These are phyloP conservation scores for Salvia splendens DNA, from an alignment of 257 asterid genomes.

Conservation along the genomic window DNA sequence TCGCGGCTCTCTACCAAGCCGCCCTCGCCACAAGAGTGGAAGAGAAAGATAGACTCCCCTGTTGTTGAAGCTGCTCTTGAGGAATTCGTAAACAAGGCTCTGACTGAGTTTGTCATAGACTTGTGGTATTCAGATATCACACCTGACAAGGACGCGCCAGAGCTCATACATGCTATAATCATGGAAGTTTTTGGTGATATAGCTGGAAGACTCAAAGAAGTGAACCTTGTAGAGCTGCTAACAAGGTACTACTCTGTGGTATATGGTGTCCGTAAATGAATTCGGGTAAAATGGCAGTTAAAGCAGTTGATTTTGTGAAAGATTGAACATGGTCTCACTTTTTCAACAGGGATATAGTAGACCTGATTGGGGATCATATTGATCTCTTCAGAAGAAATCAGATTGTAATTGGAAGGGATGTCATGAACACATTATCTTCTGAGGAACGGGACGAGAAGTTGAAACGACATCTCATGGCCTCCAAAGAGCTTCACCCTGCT, in stretches of 20 bases:
- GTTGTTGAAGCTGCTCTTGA: conserved; percentile 79
- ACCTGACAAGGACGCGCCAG: conserved; percentile 82
- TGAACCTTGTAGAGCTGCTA: conserved; percentile 81
- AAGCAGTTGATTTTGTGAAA: conserved; percentile 24
- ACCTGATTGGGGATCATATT: conserved; percentile 79
- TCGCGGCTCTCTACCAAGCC: conserved; percentile 53
- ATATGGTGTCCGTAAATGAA: conserved; percentile 25
- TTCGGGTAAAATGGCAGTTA: conserved; percentile 1
- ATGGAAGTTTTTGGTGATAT: conserved; percentile 90
- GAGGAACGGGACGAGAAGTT: conserved; percentile 90
- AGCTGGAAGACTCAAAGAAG: conserved; percentile 69
- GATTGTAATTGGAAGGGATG: conserved; percentile 75
- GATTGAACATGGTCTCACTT: conserved; percentile 19
- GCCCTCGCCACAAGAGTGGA: conserved; percentile 65
- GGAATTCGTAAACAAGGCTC: conserved; percentile 64
- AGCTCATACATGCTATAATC: conserved; percentile 59
- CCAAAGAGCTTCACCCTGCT: conserved; percentile 95
- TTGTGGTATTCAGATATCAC: conserved; percentile 88
- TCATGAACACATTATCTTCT: conserved; percentile 82
- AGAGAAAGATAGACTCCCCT: conserved; percentile 79
- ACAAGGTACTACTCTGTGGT: conserved; percentile 55
- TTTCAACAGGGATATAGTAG: conserved; percentile 69
- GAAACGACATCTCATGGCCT: conserved; percentile 69
- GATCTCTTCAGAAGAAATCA: conserved; percentile 84
- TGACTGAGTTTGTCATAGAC: conserved; percentile 81